Conservation (phyloP, 208 protist genomes). For the Polymyxa betae region DNA sequence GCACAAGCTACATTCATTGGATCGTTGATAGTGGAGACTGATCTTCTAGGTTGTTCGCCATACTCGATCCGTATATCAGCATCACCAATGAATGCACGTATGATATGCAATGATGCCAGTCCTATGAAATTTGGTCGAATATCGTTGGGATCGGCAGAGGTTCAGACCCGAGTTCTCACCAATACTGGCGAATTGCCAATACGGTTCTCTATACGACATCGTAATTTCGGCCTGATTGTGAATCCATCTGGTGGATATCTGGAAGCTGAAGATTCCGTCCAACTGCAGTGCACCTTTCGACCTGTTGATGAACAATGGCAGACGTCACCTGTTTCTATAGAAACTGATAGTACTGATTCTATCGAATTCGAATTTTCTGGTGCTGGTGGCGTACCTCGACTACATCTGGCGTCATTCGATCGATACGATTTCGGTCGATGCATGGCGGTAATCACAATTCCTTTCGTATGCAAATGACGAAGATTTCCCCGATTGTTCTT, state of each 20-base stretch:
- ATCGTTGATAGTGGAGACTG: not conserved
- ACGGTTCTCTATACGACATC: slow-evolving; percentile 12
- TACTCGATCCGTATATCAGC: not conserved
- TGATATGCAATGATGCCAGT: not conserved
- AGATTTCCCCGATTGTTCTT: no score
- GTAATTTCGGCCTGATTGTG: slow-evolving; percentile 41
- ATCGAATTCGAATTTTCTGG: slow-evolving; percentile 4
- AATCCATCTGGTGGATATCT: not conserved
- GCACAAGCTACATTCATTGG: not conserved
- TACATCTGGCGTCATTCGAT: slow-evolving; percentile 42
- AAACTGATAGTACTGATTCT: slow-evolving; percentile 36
- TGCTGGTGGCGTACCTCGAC: slow-evolving; percentile 14
- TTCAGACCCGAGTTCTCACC: not conserved
- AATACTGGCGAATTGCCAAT: slow-evolving; percentile 37
- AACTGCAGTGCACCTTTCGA: not conserved
- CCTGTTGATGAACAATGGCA: slow-evolving; percentile 31
- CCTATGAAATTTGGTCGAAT: slow-evolving; percentile 4
- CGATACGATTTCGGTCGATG: slow-evolving; percentile 38
- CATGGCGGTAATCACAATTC: slow-evolving; percentile 11
- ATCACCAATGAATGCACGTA: not conserved
- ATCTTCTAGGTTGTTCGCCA: not conserved
- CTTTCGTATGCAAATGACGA: not conserved
- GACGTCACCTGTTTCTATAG: not conserved
- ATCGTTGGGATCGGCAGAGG: slow-evolving; percentile 6
- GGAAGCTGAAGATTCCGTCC: not conserved